phyloP scores from a whole-genome alignment of 495 filamentous ascomycete genomes.

The Hyaloscypha hepaticicola region DNA sequence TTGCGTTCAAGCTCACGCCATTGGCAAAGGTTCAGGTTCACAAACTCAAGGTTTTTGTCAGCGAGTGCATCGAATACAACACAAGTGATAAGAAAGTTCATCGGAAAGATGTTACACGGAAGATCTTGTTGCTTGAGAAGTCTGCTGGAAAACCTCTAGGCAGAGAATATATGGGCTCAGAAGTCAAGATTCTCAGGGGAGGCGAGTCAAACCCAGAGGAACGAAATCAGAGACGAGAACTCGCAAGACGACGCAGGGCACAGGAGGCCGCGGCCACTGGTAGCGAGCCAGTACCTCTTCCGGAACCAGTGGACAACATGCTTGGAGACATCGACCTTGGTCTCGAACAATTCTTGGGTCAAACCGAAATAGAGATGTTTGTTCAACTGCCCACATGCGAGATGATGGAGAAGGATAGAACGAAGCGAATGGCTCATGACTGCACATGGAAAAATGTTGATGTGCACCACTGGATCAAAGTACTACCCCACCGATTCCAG shows the following conservation, averaged over 20 bases:
- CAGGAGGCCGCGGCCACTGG: constrained; percentile 38
- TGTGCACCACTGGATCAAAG: constrained; percentile 99
- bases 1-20: constrained; percentile 96
- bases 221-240: constrained; percentile 41
- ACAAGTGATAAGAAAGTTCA: constrained; percentile 85
- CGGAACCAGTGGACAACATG: constrained; percentile 62
- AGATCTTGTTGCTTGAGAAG: constrained; percentile 89
- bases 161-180: constrained; percentile 76
- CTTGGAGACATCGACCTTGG: constrained; percentile 74
- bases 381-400: constrained; percentile 93
- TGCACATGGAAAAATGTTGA: constrained; percentile 96
- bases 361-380: constrained; percentile 96
- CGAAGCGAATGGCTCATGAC: constrained; percentile 78
- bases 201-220: constrained; percentile 61
- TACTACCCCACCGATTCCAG: constrained; percentile 44
- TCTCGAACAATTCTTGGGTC: constrained; percentile 65
- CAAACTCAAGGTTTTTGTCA: constrained; percentile 92
- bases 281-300: constrained; percentile 40
- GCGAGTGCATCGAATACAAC: constrained; percentile 93
- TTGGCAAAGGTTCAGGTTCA: constrained; percentile 96
- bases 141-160: constrained; percentile 75
- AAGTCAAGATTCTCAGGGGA: constrained; percentile 75
- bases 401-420: constrained; percentile 78
- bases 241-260: constrained; percentile 41
- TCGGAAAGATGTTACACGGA: constrained; percentile 78